These are phyloP conservation scores for Yarrowia sp. DNA, from an alignment of 805 yeast species.

Conservation along the genomic window DNA sequence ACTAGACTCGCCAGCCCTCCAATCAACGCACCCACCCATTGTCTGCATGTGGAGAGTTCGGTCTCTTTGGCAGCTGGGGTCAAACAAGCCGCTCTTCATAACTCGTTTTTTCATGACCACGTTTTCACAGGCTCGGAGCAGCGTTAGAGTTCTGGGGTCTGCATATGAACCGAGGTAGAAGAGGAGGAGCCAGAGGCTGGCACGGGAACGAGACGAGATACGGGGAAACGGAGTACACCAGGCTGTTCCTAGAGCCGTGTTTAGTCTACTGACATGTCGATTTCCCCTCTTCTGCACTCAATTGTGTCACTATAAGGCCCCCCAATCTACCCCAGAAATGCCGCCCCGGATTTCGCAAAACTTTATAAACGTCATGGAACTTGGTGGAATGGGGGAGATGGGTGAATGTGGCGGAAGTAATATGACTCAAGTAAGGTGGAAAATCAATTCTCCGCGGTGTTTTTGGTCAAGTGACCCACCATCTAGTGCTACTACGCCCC, in stretches of 20 bases:
- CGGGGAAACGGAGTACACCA: too few species aligned
- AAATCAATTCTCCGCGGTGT: not conserved
- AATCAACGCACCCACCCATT: too few species aligned
- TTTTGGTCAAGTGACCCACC: not conserved
- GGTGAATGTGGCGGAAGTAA: too few species aligned
- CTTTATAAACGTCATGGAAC: conserved; percentile 26
- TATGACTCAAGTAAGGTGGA: too few species aligned
- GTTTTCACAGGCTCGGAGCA: conserved; percentile 37
- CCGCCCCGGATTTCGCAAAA: conserved; percentile 38
- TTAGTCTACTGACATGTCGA: not conserved
- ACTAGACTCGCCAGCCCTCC: too few species aligned
- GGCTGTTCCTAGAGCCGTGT: too few species aligned
- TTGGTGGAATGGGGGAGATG: conserved; percentile 9
- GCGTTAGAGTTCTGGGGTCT: not conserved
- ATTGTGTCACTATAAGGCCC: not conserved
- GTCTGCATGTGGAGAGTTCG: too few species aligned
- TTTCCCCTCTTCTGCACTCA: not conserved
- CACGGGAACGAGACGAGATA: not conserved
- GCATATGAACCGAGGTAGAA: conserved; percentile 30
- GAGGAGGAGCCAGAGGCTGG: not conserved
- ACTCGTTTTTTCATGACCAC: conserved; percentile 18
- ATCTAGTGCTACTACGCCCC: not conserved
- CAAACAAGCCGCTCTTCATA: not conserved
- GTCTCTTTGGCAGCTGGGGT: not conserved
- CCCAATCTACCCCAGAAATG: conserved; percentile 33